Conservation (phyloP, 2,329 filamentous ascomycete genomes). For the Rhynchosporium secalis region DNA sequence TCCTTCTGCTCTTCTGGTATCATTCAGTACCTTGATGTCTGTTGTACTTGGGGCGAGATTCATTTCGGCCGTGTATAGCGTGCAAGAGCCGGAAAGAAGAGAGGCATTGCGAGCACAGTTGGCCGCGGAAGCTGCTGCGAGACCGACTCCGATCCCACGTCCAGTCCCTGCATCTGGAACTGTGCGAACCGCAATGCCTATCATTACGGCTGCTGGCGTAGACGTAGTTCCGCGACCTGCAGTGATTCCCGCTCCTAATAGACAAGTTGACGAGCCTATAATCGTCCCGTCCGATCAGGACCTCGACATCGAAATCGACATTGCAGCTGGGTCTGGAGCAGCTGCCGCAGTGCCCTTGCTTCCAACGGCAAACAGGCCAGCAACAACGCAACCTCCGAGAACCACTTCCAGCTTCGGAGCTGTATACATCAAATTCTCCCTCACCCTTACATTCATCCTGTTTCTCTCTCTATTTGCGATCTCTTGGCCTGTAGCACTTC, state of each 20-base stretch:
- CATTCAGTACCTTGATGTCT: conserved; percentile 54
- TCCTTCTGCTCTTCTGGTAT: conserved; percentile 56
- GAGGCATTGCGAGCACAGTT: conserved; percentile 36
- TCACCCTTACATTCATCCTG: conserved; percentile 55
- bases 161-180: conserved; percentile 27
- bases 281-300: conserved; percentile 66
- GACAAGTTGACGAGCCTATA: conserved; percentile 44
- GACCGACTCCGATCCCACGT: conserved; percentile 34
- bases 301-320: conserved; percentile 62
- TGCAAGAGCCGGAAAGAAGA: conserved; percentile 59
- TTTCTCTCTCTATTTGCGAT: conserved; percentile 60
- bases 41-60: conserved; percentile 60
- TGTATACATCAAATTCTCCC: conserved; percentile 57
- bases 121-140: conserved; percentile 33
- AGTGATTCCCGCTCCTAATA: conserved; percentile 5
- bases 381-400: conserved; percentile 30
- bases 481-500: conserved; percentile 58
- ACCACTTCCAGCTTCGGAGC: conserved; percentile 50
- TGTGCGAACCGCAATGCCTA: conserved; percentile 19
- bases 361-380: conserved; percentile 37
- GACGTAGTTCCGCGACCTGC: conserved; percentile 24
- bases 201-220: conserved; percentile 35
- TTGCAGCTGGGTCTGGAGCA: conserved; percentile 46
- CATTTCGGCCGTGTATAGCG: conserved; percentile 58
- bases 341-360: conserved; percentile 33